Evolutionary conservation across 1,284 basidiomycete genomes (phyloP).

Genomic region (Ustilago lituana): DNA sequence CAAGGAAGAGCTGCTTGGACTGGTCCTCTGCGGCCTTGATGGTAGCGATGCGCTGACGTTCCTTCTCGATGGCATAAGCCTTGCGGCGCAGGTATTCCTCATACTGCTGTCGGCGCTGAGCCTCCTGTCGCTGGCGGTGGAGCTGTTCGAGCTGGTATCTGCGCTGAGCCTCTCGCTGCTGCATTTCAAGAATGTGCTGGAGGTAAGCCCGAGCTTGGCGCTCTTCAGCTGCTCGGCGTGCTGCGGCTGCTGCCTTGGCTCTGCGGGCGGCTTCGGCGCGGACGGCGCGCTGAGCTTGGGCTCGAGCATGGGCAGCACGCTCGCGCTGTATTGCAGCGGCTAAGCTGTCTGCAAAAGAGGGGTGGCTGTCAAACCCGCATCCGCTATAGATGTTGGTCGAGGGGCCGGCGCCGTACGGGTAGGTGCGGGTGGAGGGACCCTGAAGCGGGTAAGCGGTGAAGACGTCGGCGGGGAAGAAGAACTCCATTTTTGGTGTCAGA

Average conservation of each 20-base stretch:
- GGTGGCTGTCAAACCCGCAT: conserved; percentile 45
- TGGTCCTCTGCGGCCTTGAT: conserved; percentile 28
- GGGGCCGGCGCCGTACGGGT: conserved; percentile 17
- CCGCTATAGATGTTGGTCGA: conserved; percentile 28
- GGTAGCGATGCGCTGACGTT: conserved; percentile 36
- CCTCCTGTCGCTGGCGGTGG: conserved; percentile 41
- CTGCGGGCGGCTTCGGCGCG: conserved; percentile 36
- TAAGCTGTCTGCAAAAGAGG: conserved; percentile 28
- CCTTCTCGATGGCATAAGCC: conserved; percentile 42
- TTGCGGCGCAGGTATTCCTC: conserved; percentile 49
- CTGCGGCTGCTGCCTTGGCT: conserved; percentile 28
- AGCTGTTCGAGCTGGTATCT: conserved; percentile 40
- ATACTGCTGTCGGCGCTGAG: conserved; percentile 36
- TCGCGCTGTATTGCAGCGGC: conserved; percentile 44
- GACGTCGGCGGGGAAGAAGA: conserved; percentile 53
- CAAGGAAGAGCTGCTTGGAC: conserved; percentile 41
- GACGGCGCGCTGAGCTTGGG: conserved; percentile 27
- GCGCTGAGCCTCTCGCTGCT: conserved; percentile 44
- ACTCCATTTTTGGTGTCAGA: conserved; percentile 30
- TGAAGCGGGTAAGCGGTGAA: conserved; percentile 39
- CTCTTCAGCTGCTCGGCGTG: conserved; percentile 38
- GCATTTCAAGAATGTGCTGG: conserved; percentile 37
- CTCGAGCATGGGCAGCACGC: conserved; percentile 31
- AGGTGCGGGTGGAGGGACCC: conserved; percentile 14
- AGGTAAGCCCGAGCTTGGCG: conserved; percentile 41